phyloP scores from a whole-genome alignment of 2,329 filamentous ascomycete species.

The Aspergillus sp. region DNA sequence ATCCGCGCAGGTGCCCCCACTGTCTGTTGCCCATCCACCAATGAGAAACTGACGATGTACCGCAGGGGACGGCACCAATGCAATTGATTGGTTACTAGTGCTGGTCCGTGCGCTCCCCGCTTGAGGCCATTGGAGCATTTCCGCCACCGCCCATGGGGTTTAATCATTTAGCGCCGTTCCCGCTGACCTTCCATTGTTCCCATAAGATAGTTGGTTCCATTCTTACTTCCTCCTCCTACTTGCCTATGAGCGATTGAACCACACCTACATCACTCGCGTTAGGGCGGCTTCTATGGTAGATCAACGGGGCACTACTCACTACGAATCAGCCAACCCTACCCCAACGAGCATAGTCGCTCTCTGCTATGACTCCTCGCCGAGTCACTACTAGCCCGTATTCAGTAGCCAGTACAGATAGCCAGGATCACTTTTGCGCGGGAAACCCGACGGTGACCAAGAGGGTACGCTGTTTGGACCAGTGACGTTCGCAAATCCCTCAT shows the following conservation, averaged over 20 bases:
- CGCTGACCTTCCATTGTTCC: constrained; percentile 6
- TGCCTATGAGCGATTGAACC: not conserved
- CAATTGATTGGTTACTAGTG: constrained; percentile 17
- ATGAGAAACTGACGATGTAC: constrained; percentile 1
- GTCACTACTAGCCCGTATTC: too few relatives aligned
- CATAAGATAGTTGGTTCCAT: too few relatives aligned
- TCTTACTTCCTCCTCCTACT: not conserved
- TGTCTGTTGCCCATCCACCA: constrained; percentile 4
- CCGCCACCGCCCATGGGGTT: constrained; percentile 11
- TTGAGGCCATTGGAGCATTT: constrained; percentile 19
- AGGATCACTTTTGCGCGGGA: not conserved
- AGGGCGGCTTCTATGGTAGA: not conserved
- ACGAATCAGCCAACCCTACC: not conserved
- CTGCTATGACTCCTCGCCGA: too few relatives aligned
- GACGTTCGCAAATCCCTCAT: constrained; percentile 1
- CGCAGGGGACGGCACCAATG: constrained; percentile 4
- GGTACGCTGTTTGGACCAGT: not conserved
- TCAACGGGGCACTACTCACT: not conserved
- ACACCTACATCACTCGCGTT: not conserved
- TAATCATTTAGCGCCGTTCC: constrained; percentile 15
- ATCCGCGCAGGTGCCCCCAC: constrained; percentile 7
- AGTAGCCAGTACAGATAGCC: too few relatives aligned
- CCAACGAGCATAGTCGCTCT: too few relatives aligned
- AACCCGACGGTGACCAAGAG: not conserved
- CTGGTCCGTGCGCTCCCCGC: constrained; percentile 8